These are phyloP conservation scores for Tympanopsis confertula DNA, from an alignment of 2,329 filamentous ascomycete species.

Conservation along the genomic window DNA sequence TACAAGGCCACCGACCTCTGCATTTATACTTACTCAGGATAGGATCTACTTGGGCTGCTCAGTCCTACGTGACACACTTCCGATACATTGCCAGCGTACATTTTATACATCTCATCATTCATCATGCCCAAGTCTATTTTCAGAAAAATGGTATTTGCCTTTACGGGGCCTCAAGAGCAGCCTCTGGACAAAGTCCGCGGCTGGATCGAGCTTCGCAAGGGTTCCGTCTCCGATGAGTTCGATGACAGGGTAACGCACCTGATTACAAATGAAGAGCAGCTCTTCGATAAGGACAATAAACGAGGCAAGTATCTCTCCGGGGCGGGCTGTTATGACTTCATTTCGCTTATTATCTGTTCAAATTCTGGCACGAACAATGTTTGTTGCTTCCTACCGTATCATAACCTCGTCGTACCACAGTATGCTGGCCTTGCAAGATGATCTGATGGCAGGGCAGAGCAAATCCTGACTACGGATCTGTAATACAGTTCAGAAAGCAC, in stretches of 20 bases:
- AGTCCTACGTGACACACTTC: too few species aligned
- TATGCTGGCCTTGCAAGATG: too few species aligned
- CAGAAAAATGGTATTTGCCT: conserved; percentile 37
- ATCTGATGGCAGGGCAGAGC: too few species aligned
- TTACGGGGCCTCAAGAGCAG: conserved; percentile 36
- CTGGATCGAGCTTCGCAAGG: conserved; percentile 57
- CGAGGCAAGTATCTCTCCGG: not conserved
- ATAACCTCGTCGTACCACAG: too few species aligned
- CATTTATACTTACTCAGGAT: too few species aligned
- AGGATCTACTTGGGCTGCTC: too few species aligned
- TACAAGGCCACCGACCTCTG: too few species aligned
- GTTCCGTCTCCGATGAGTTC: conserved; percentile 38
- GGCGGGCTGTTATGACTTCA: not conserved
- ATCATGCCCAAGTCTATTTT: conserved; percentile 27
- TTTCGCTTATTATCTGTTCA: conserved; percentile 31
- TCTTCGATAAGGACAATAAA: conserved; percentile 28
- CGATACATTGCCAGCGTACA: not conserved
- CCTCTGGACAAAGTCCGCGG: conserved; percentile 43
- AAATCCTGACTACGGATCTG: too few species aligned
- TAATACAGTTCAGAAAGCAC: too few species aligned
- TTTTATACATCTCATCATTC: not conserved
- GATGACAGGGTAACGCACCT: conserved; percentile 58
- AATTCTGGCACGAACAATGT: conserved; percentile 18
- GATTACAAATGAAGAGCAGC: conserved; percentile 52
- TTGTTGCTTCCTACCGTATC: conserved; percentile 17